Evolutionary conservation across 495 filamentous ascomycete species (phyloP).

Genomic region (Penicillium herquei): DNA sequence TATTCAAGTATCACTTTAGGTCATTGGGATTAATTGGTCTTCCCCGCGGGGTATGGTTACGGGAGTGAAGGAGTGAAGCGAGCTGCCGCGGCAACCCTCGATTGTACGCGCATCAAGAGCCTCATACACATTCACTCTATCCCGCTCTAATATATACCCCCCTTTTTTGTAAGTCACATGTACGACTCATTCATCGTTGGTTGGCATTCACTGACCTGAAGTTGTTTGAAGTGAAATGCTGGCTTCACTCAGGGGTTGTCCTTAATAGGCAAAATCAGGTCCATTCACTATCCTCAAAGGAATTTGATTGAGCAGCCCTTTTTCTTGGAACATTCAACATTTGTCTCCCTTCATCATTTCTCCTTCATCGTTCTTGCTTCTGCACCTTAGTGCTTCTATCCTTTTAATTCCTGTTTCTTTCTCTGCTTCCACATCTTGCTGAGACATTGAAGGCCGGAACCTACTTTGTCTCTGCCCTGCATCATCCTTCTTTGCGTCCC

Average conservation of each 20-base stretch:
- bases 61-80: constrained; percentile 4
- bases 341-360: no score
- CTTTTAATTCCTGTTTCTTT: background rate
- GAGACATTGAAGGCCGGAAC: constrained; percentile 4
- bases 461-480: constrained; percentile 1
- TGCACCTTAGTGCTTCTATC: background rate
- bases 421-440: background rate
- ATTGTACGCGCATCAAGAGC: background rate
- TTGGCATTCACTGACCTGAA: constrained; percentile 4
- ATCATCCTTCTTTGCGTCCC: constrained; percentile 1
- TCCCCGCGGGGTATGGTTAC: background rate
- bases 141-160: background rate
- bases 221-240: constrained; percentile 25
- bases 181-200: background rate
- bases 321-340: no score
- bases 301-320: background rate
- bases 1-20: no score
- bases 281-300: background rate
- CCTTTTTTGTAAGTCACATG: background rate
- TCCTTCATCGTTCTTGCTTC: background rate
- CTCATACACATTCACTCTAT: no score
- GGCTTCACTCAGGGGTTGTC: constrained; percentile 21
- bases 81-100: constrained; percentile 22
- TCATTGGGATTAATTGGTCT: background rate
- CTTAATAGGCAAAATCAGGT: constrained; percentile 20